Evolutionary conservation across 2,329 filamentous ascomycete species (phyloP).

Genomic region (Hirsutella minnesotensis): DNA sequence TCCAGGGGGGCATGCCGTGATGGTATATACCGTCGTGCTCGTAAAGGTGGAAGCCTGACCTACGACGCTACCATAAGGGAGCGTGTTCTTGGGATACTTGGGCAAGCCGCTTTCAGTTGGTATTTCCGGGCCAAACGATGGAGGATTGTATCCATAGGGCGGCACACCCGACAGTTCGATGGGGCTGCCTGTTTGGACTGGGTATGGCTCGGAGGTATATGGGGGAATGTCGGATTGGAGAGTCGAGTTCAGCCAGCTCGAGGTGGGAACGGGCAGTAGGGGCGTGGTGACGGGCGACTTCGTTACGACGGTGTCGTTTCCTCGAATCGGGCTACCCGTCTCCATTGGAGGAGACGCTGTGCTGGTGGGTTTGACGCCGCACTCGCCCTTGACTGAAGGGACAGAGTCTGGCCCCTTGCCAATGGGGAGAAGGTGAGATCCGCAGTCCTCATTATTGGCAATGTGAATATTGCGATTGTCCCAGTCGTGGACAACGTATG

Average conservation of each 20-base stretch:
- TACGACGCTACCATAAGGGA: too few species aligned
- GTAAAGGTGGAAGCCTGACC: slow-evolving; percentile 2
- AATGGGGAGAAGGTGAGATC: slow-evolving; percentile 23
- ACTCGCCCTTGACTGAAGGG: slow-evolving; percentile 18
- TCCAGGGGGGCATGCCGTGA: slow-evolving; percentile 18
- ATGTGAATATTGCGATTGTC: slow-evolving; percentile 26
- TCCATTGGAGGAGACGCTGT: not conserved
- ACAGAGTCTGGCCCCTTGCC: slow-evolving; percentile 26
- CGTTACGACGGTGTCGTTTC: not conserved
- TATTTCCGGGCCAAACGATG: not conserved
- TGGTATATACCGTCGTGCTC: slow-evolving; percentile 16
- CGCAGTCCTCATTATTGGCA: slow-evolving; percentile 25
- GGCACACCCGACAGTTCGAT: too few species aligned
- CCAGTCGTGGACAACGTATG: slow-evolving; percentile 31
- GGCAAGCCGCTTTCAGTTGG: not conserved
- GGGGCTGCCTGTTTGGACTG: too few species aligned
- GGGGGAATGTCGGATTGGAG: too few species aligned
- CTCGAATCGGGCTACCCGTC: slow-evolving; percentile 3
- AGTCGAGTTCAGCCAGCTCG: slow-evolving; percentile 8
- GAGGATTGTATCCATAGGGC: too few species aligned
- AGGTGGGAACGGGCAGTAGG: slow-evolving; percentile 12
- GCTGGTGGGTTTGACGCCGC: slow-evolving; percentile 8
- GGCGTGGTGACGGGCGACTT: slow-evolving; percentile 4
- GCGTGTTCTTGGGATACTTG: not conserved
- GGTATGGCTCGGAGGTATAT: too few species aligned